phyloP scores from a whole-genome alignment of 495 filamentous ascomycete genomes.

The Penicillium arizonense region DNA sequence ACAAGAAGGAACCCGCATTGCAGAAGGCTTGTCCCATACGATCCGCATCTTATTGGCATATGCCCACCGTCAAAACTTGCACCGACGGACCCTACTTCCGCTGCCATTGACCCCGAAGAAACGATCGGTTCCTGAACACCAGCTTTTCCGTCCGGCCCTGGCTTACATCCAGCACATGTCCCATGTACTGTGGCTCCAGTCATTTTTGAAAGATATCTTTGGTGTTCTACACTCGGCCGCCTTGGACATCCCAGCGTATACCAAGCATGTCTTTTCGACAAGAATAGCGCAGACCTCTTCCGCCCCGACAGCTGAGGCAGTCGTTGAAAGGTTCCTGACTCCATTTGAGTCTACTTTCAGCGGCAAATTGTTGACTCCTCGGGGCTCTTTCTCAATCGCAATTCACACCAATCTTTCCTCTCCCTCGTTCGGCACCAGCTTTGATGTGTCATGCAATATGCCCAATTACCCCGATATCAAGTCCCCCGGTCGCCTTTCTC shows the following conservation, averaged over 20 bases:
- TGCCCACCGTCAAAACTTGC: slow-evolving; percentile 66
- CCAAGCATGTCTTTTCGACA: slow-evolving; percentile 28
- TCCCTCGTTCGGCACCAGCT: slow-evolving; percentile 47
- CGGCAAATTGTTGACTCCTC: slow-evolving; percentile 32
- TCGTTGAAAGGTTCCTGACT: slow-evolving; percentile 38
- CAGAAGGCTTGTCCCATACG: slow-evolving; percentile 55
- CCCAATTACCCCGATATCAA: slow-evolving; percentile 34
- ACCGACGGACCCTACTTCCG: slow-evolving; percentile 59
- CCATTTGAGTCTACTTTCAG: slow-evolving; percentile 44
- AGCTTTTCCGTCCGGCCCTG: slow-evolving; percentile 64
- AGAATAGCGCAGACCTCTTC: slow-evolving; percentile 4
- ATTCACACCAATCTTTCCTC: slow-evolving; percentile 42
- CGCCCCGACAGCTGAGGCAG: slow-evolving; percentile 31
- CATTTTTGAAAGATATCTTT: slow-evolving; percentile 36
- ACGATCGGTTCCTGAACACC: slow-evolving; percentile 50
- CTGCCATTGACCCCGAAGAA: slow-evolving; percentile 54
- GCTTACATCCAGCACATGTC: slow-evolving; percentile 61
- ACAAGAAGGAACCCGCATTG: slow-evolving; percentile 36
- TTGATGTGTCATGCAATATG: slow-evolving; percentile 40
- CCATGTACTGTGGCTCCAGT: slow-evolving; percentile 36
- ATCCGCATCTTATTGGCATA: slow-evolving; percentile 71
- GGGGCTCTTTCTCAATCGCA: slow-evolving; percentile 42
- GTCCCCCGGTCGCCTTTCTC: slow-evolving; percentile 33
- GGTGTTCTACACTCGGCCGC: slow-evolving; percentile 40
- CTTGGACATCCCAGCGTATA: slow-evolving; percentile 32